A percentile compares a stretch with the other conserved stretches of the same genome.
phyloP scores from a whole-genome alignment of 257 asterid species.

The Ilex asprella region DNA sequence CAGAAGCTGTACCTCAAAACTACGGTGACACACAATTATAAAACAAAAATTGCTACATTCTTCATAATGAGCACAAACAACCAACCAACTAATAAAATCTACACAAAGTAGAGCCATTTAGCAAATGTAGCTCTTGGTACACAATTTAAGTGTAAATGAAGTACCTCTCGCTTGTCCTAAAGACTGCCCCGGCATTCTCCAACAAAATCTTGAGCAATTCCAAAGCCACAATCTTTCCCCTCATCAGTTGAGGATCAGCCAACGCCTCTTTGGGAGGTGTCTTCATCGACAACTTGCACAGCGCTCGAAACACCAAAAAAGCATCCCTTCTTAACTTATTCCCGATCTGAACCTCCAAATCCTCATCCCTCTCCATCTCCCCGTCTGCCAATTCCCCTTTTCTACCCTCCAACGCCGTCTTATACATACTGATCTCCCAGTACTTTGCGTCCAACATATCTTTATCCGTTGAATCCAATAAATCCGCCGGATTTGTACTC shows the following conservation, averaged over 20 bases:
- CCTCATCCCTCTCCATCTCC: slow-evolving; percentile 90
- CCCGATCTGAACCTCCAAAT: slow-evolving; percentile 94
- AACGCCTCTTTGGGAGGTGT: slow-evolving; percentile 92
- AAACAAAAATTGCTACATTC: too few relatives aligned
- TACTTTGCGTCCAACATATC: slow-evolving; percentile 99
- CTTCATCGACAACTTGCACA: slow-evolving; percentile 97
- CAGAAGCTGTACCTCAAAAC: too few relatives aligned
- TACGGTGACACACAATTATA: too few relatives aligned
- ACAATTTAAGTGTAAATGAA: not conserved
- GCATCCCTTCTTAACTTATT: slow-evolving; percentile 95
- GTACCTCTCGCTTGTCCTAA: slow-evolving; percentile 98
- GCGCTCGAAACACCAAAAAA: slow-evolving; percentile 84
- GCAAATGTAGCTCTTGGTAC: too few relatives aligned
- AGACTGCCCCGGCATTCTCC: slow-evolving; percentile 97
- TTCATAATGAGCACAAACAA: too few relatives aligned
- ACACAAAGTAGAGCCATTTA: too few relatives aligned
- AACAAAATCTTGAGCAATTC: slow-evolving; percentile 92
- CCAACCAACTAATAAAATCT: too few relatives aligned
- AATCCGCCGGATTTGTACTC: slow-evolving; percentile 92
- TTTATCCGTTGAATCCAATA: slow-evolving; percentile 95
- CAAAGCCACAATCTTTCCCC: slow-evolving; percentile 92
- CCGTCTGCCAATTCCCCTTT: slow-evolving; percentile 94
- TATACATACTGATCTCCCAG: slow-evolving; percentile 99
- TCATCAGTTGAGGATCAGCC: slow-evolving; percentile 87
- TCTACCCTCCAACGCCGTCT: slow-evolving; percentile 93